Evolutionary conservation across 495 filamentous ascomycete species (phyloP).

Genomic region (Filosporella fistucella): DNA sequence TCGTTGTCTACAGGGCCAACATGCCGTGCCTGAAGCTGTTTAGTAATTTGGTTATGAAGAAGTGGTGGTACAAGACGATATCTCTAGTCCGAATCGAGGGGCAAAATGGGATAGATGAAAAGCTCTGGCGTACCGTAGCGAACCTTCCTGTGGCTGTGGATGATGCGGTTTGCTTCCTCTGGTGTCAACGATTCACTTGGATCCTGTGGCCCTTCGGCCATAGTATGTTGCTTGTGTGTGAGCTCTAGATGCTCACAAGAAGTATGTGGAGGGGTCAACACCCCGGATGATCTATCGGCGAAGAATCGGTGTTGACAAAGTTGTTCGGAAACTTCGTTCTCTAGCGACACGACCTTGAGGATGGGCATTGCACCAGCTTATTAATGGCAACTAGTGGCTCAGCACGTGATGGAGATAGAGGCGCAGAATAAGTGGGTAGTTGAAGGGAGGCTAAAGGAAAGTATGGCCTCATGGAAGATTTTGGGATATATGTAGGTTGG

Average conservation of each 20-base stretch:
- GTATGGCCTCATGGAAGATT: too few relatives aligned
- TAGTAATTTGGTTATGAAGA: neutral
- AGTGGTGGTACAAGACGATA: neutral
- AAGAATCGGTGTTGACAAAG: conserved; percentile 4
- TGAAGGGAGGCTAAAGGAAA: too few relatives aligned
- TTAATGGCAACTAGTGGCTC: neutral
- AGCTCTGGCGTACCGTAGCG: conserved; percentile 54
- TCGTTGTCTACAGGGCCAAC: conserved; percentile 68
- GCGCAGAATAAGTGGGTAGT: too few relatives aligned
- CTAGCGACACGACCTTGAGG: neutral
- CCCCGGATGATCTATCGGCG: conserved; percentile 6
- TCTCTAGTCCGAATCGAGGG: neutral
- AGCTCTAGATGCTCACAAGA: neutral
- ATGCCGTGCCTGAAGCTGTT: conserved; percentile 47
- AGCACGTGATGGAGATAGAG: neutral
- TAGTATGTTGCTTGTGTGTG: conserved; percentile 6
- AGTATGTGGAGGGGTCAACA: neutral
- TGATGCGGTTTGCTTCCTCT: conserved; percentile 54
- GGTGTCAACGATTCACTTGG: conserved; percentile 17
- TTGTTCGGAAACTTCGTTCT: neutral
- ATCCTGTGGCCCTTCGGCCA: conserved; percentile 14
- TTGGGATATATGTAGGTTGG: too few relatives aligned
- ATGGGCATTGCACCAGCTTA: conserved; percentile 1
- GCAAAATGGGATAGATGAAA: too few relatives aligned
- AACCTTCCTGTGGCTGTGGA: conserved; percentile 54